Conservation (phyloP, 805 yeast genomes). For the Teunomyces pallodes region DNA sequence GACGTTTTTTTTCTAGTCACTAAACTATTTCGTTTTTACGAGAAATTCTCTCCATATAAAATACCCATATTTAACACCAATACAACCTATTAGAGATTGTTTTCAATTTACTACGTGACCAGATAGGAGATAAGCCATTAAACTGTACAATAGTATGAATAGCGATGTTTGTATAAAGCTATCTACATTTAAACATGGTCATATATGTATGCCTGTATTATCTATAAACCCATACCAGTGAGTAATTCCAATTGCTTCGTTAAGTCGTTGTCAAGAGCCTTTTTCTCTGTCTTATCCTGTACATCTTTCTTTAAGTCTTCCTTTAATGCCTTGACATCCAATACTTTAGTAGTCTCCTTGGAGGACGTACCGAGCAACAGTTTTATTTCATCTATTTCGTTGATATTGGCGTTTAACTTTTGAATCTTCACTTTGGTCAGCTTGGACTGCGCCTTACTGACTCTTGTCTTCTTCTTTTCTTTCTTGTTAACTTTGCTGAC, state of each 20-base stretch:
- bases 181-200: too few species aligned
- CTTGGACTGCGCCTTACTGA: conserved; percentile 10
- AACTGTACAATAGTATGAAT: too few species aligned
- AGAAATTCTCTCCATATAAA: too few species aligned
- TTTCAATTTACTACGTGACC: too few species aligned
- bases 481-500: neutral
- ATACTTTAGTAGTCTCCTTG: conserved; percentile 19
- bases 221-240: conserved; percentile 39
- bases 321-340: conserved; percentile 33
- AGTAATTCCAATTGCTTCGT: conserved; percentile 47
- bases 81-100: too few species aligned
- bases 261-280: conserved; percentile 40
- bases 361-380: conserved; percentile 12
- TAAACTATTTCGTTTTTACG: neutral
- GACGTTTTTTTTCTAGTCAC: neutral
- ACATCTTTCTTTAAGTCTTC: conserved; percentile 41
- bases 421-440: conserved; percentile 17
- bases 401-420: conserved; percentile 30
- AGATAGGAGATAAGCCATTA: too few species aligned
- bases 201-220: neutral
- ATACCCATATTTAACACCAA: too few species aligned
- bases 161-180: too few species aligned
- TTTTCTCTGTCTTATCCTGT: conserved; percentile 23
- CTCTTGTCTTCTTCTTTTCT: neutral
- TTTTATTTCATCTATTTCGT: conserved; percentile 20